phyloP scores from a whole-genome alignment of 805 yeast genomes.

The Candida germanica region DNA sequence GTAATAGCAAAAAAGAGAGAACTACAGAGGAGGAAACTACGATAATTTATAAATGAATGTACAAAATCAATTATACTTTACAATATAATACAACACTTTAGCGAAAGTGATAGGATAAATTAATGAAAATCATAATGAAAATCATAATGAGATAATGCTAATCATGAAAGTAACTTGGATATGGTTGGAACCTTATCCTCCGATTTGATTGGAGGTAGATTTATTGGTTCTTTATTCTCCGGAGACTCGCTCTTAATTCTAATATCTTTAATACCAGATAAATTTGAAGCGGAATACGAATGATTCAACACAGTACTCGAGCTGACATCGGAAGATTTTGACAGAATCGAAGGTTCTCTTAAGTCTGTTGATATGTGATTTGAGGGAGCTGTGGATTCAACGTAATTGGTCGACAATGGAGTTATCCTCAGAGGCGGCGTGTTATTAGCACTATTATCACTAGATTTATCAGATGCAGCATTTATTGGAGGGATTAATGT shows the following conservation, averaged over 20 bases:
- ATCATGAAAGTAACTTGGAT: slow-evolving; percentile 16
- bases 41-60: no score
- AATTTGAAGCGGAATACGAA: slow-evolving; percentile 5
- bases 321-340: slow-evolving; percentile 2
- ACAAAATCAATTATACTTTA: slow-evolving; percentile 4
- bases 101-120: no score
- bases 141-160: no score
- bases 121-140: no score
- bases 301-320: slow-evolving; percentile 1
- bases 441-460: slow-evolving; percentile 5
- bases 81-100: slow-evolving; percentile 6
- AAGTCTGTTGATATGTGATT: background rate
- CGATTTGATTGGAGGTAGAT: slow-evolving; percentile 19
- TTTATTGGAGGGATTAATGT: slow-evolving; percentile 2
- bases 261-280: slow-evolving; percentile 4
- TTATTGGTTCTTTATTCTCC: slow-evolving; percentile 11
- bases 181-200: slow-evolving; percentile 21
- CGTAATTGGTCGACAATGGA: slow-evolving; percentile 6
- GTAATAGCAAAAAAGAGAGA: background rate
- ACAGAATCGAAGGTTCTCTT: slow-evolving; percentile 2
- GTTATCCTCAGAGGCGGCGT: slow-evolving; percentile 7
- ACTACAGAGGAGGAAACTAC: no score
- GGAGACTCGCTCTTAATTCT: slow-evolving; percentile 9
- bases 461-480: slow-evolving; percentile 5
- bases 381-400: slow-evolving; percentile 8